phyloP scores from a whole-genome alignment of 176 grass and related monocot species.

The Paspalum notatum region DNA sequence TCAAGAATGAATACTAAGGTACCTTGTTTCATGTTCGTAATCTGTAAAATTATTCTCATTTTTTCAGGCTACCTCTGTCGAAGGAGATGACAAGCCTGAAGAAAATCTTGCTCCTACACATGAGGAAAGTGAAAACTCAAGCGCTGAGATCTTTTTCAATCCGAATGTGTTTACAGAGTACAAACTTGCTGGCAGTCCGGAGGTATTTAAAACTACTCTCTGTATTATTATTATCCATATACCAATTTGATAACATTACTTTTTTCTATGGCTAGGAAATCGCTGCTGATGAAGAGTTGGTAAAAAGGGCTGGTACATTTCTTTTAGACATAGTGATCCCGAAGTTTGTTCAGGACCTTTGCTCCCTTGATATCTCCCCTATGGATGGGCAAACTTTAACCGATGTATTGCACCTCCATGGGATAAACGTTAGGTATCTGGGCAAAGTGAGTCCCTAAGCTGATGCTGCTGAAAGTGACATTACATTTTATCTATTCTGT shows the following conservation, averaged over 20 bases:
- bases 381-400: conserved; percentile 97
- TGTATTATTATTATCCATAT: conserved; percentile 33
- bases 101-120: conserved; percentile 37
- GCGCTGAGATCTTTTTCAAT: conserved; percentile 79
- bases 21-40: conserved; percentile 14
- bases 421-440: conserved; percentile 94
- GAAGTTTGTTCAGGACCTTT: conserved; percentile 94
- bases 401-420: conserved; percentile 80
- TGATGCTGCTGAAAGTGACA: conserved; percentile 34
- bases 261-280: conserved; percentile 70
- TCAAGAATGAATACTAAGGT: neutral
- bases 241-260: conserved; percentile 19
- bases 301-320: conserved; percentile 72
- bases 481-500: conserved; percentile 2
- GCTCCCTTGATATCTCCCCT: conserved; percentile 85
- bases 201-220: conserved; percentile 54
- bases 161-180: conserved; percentile 98
- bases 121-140: conserved; percentile 18
- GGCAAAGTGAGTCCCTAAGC: conserved; percentile 77
- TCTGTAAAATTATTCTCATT: conserved; percentile 17
- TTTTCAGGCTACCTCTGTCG: conserved; percentile 47
- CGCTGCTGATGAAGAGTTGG: conserved; percentile 73
- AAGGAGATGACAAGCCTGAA: conserved; percentile 31
- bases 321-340: conserved; percentile 79
- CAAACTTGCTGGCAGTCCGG: conserved; percentile 80